A percentile compares a stretch with the other conserved stretches of the same genome.
These are phyloP conservation scores for Fusarium bactridioides DNA, from an alignment of 2,329 filamentous ascomycete genomes.

Conservation along the genomic window DNA sequence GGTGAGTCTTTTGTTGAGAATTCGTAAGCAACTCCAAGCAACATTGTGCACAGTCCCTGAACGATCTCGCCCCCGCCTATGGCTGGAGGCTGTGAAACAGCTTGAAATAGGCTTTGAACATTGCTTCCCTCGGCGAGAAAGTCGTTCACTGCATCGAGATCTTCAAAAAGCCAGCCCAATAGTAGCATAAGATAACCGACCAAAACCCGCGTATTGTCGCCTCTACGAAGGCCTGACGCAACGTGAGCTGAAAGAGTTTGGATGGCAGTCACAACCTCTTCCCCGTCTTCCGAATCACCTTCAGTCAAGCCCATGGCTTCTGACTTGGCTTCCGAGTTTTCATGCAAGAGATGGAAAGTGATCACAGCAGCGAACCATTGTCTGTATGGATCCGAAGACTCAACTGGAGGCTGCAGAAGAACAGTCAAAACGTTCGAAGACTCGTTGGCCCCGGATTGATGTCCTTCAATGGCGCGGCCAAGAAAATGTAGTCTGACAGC, in stretches of 20 bases:
- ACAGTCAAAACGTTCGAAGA: conserved; percentile 89
- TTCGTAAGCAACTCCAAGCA: conserved; percentile 91
- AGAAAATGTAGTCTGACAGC: conserved; percentile 88
- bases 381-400: conserved; percentile 80
- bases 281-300: conserved; percentile 86
- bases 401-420: conserved; percentile 72
- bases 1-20: conserved; percentile 98
- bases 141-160: conserved; percentile 89
- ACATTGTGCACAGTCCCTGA: conserved; percentile 82
- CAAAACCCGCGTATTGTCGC: conserved; percentile 79
- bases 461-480: conserved; percentile 86
- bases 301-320: conserved; percentile 84
- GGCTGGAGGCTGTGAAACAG: conserved; percentile 66
- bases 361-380: conserved; percentile 90
- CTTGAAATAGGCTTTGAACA: conserved; percentile 84
- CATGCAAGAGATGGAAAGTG: conserved; percentile 83
- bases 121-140: conserved; percentile 92
- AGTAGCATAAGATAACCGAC: conserved; percentile 91
- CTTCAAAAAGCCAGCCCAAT: conserved; percentile 89
- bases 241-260: conserved; percentile 88
- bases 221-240: conserved; percentile 77
- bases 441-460: conserved; percentile 78
- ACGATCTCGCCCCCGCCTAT: conserved; percentile 71
- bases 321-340: conserved; percentile 80
- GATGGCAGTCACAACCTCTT: conserved; percentile 94